Conservation (phyloP, 73 alveolate genomes). For the Symbiodinium pilosum region DNA sequence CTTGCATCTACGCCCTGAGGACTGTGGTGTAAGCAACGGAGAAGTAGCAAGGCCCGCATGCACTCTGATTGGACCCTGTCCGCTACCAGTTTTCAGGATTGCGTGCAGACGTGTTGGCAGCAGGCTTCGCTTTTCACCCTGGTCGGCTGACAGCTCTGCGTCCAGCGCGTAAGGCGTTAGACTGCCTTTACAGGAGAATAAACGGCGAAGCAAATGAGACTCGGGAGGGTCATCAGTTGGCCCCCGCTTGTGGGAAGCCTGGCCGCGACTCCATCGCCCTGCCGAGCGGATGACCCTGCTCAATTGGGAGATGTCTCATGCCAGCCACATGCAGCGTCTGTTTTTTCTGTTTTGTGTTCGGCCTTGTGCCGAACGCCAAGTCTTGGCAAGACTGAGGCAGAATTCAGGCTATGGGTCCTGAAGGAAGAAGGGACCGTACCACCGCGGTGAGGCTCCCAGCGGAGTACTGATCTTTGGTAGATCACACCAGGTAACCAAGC, state of each 20-base stretch:
- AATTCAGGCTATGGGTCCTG: neutral
- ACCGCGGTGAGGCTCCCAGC: neutral
- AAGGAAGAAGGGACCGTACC: neutral
- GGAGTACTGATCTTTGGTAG: neutral
- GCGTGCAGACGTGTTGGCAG: too few species aligned
- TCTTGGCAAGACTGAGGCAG: neutral
- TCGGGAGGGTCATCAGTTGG: neutral
- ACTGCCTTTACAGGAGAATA: too few species aligned
- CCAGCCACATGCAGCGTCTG: too few species aligned
- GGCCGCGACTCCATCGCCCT: constrained; percentile 21
- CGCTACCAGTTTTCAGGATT: too few species aligned
- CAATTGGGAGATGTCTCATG: too few species aligned
- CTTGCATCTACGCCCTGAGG: too few species aligned
- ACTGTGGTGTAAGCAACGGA: too few species aligned
- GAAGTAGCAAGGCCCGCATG: too few species aligned
- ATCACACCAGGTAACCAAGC: neutral
- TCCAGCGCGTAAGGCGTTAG: neutral
- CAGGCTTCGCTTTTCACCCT: neutral
- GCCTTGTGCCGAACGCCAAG: neutral
- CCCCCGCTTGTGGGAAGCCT: neutral
- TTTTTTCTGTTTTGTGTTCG: neutral
- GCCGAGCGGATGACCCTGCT: neutral
- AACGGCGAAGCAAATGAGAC: neutral
- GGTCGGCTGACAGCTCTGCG: neutral
- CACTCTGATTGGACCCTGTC: too few species aligned